Conservation (phyloP, 768 basidiomycete species). For the Macrolepiota dolichaula region DNA sequence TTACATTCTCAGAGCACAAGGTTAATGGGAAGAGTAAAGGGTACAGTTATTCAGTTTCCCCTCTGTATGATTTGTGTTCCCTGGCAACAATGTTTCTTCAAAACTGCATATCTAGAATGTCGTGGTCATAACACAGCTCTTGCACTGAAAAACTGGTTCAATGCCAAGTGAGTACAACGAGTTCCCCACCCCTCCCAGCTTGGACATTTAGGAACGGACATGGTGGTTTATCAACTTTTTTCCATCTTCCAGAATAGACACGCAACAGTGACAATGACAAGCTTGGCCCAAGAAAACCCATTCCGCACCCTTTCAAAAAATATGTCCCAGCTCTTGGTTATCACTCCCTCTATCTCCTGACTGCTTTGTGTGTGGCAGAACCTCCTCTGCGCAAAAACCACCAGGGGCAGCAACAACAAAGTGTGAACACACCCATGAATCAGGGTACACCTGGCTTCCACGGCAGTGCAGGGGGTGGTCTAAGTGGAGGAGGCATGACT, state of each 20-base stretch:
- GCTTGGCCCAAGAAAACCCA: conserved; percentile 78
- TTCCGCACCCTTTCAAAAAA: conserved; percentile 95
- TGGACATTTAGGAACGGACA: background rate
- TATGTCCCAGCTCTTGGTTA: conserved; percentile 25
- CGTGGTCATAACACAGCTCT: conserved; percentile 62
- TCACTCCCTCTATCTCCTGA: background rate
- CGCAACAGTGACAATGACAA: conserved; percentile 69
- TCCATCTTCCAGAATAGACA: conserved; percentile 76
- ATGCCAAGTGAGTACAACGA: conserved; percentile 60
- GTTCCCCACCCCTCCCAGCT: background rate
- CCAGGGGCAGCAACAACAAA: conserved; percentile 17
- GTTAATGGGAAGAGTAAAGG: conserved; percentile 99
- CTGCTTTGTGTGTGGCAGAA: conserved; percentile 37
- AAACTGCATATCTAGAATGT: conserved; percentile 86
- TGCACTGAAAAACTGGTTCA: conserved; percentile 79
- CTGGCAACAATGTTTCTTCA: conserved; percentile 25
- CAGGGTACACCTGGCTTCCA: conserved; percentile 31
- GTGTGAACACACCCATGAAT: conserved; percentile 25
- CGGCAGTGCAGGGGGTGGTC: conserved; percentile 26
- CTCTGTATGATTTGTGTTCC: background rate
- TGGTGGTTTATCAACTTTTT: background rate
- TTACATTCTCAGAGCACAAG: conserved; percentile 98
- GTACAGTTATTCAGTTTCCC: conserved; percentile 41
- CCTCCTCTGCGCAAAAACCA: conserved; percentile 67
- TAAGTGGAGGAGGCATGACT: conserved; percentile 22